phyloP scores from a whole-genome alignment of 139 green algal genomes.

The Protoeuglena noctilucae region DNA sequence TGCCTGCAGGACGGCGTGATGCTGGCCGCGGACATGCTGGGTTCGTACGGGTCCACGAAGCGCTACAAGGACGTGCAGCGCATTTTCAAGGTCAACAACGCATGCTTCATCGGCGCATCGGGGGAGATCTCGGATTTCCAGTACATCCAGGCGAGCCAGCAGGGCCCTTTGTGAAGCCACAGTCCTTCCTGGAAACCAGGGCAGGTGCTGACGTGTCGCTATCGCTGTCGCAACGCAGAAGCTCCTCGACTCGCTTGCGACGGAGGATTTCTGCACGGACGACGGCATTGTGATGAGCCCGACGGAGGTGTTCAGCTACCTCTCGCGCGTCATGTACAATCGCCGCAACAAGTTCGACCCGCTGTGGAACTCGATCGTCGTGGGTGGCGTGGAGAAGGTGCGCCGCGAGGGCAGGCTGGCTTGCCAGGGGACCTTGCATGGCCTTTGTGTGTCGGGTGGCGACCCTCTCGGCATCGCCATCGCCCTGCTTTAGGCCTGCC shows the following conservation, averaged over 20 bases:
- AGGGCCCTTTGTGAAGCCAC: not conserved
- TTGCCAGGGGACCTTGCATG: too few species aligned
- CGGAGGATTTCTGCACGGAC: slow-evolving; percentile 73
- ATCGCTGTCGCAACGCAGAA: too few species aligned
- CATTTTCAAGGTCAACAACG: slow-evolving; percentile 56
- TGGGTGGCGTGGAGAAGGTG: slow-evolving; percentile 52
- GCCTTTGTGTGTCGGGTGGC: too few species aligned
- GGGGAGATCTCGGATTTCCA: slow-evolving; percentile 91
- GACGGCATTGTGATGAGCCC: slow-evolving; percentile 64
- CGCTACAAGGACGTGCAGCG: slow-evolving; percentile 89
- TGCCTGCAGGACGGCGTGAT: slow-evolving; percentile 90
- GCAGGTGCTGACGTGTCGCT: too few species aligned
- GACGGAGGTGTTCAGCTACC: slow-evolving; percentile 69
- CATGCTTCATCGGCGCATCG: slow-evolving; percentile 53
- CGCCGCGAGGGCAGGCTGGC: too few species aligned
- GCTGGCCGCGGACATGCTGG: slow-evolving; percentile 81
- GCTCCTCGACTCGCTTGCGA: slow-evolving; percentile 78
- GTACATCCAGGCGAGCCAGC: slow-evolving; percentile 59
- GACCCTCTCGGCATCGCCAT: too few species aligned
- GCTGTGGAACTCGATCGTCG: slow-evolving; percentile 90
- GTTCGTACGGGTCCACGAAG: slow-evolving; percentile 89
- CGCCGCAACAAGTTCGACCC: slow-evolving; percentile 73
- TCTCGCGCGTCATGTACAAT: slow-evolving; percentile 94
- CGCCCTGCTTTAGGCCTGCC: too few species aligned
- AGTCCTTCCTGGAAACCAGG: not conserved